A percentile compares a stretch with the other conserved stretches of the same genome.
Evolutionary conservation across 2,329 filamentous ascomycete genomes (phyloP).

Genomic region (Eurotiales sp.): DNA sequence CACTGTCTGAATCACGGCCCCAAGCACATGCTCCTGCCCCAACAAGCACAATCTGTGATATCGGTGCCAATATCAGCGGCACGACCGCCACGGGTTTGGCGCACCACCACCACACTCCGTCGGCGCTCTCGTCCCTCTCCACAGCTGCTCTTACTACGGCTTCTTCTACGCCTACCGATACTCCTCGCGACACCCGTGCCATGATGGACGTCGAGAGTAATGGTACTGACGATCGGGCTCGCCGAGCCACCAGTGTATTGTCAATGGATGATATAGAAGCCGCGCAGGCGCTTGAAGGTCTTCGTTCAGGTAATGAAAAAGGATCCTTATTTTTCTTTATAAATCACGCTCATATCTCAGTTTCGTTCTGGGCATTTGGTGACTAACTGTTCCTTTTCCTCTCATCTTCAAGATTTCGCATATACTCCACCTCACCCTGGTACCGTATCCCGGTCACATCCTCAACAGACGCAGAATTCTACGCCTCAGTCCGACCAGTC

Average conservation of each 20-base stretch:
- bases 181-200: conserved; percentile 21
- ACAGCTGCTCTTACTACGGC: neutral
- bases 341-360: too few relatives aligned
- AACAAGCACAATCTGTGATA: conserved; percentile 3
- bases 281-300: conserved; percentile 70
- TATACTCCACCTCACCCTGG: conserved; percentile 11
- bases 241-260: conserved; percentile 43
- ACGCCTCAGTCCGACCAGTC: conserved; percentile 31
- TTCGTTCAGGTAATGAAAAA: conserved; percentile 70
- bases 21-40: conserved; percentile 13
- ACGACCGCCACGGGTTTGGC: conserved; percentile 4
- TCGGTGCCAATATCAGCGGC: neutral
- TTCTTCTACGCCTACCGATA: conserved; percentile 14
- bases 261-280: conserved; percentile 55
- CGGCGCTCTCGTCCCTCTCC: neutral
- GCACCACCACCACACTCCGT: neutral
- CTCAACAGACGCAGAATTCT: conserved; percentile 6
- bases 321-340: too few relatives aligned
- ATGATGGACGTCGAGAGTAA: conserved; percentile 42
- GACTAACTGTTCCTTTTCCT: conserved; percentile 4
- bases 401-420: conserved; percentile 12
- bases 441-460: conserved; percentile 13
- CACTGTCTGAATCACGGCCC: conserved; percentile 10
- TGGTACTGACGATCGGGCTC: conserved; percentile 36
- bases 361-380: neutral